Evolutionary conservation across 306 rosid species (phyloP), one percentile per base, ranked within the genome.

Genomic region (Cucurbita argyrosperma): DNA sequence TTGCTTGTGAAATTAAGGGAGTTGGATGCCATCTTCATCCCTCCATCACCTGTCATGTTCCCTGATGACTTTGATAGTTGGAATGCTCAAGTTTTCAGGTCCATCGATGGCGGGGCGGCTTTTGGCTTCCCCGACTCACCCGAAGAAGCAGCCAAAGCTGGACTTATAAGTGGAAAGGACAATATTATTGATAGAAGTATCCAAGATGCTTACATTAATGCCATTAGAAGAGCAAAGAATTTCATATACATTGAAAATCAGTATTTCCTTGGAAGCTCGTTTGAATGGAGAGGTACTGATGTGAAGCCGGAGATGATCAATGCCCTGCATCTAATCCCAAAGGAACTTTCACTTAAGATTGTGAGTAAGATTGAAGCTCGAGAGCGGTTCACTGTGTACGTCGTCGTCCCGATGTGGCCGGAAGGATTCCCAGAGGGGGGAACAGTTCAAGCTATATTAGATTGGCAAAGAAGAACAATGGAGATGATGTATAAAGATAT

Each of bases 401-500:
- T 84, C 2, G 76, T 84, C 3, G 80, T 84, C 45, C 87, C 87
- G 4, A 81, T 84, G 85, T 84, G 87, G 87, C 87, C 87, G 10
- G 87, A 84, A 81, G 87, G 87, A 14, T 1, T 81, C 21, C 87
- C 87, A 2, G 87, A 79, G 74, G 71, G 80, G 0, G 87, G 80
- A 68, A 74, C 87, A 4, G 87, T 84, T 76, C 87, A 84, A 67
- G 87, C 87, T 1, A 84, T 84, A 72, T 58, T 84, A 21, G 87
- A 84, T 62, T 84, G 87, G 87, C 87, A 84, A 77, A 84, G 77
- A 77, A 84, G 87, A 72, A 84, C 87, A 2, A 76, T 84, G 87
- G 80, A 81, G 12, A 79, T 84, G 85, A 84, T 84, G 87, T 84
- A 84, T 35, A 57, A 40, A 42, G 87, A 84, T 71, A 49, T 84